phyloP scores from a whole-genome alignment of 2,329 filamentous ascomycete species.

The Cladobotryum mycophilum region DNA sequence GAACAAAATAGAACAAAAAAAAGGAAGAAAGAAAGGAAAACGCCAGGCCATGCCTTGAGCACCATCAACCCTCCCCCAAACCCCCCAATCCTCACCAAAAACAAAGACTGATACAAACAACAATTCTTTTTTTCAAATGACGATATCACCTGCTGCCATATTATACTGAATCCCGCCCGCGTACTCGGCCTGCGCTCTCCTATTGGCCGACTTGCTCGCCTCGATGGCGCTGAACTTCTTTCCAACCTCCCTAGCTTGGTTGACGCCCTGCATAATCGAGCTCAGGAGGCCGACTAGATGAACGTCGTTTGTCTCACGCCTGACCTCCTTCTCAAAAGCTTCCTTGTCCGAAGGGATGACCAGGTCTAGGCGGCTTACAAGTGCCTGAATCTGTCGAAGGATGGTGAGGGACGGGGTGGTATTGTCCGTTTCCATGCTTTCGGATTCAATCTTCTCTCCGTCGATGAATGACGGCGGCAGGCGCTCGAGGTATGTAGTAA shows the following conservation, averaged over 20 bases:
- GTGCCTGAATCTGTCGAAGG: constrained; percentile 80
- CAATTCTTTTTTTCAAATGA: constrained; percentile 17
- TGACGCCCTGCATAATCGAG: constrained; percentile 65
- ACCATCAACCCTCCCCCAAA: too few relatives aligned
- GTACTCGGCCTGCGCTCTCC: constrained; percentile 16
- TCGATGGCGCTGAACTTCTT: constrained; percentile 65
- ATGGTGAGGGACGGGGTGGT: constrained; percentile 59
- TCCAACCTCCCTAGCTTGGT: constrained; percentile 65
- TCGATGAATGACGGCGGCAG: constrained; percentile 61
- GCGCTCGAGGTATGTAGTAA: constrained; percentile 69
- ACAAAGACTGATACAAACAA: too few relatives aligned
- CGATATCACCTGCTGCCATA: constrained; percentile 23
- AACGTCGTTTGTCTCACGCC: constrained; percentile 79
- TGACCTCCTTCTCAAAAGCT: constrained; percentile 62
- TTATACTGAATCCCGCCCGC: constrained; percentile 18
- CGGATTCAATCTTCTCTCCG: constrained; percentile 33
- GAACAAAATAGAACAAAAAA: background rate
- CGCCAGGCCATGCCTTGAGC: background rate
- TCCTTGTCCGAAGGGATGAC: constrained; percentile 64
- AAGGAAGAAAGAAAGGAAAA: background rate
- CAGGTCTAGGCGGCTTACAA: constrained; percentile 76
- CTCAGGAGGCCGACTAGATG: constrained; percentile 71
- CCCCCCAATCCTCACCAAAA: too few relatives aligned
- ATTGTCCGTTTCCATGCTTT: constrained; percentile 29
- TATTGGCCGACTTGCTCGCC: constrained; percentile 18